A percentile compares a stretch with the other conserved stretches of the same genome.
Evolutionary conservation across 495 filamentous ascomycete genomes (phyloP).

Genomic region (Neurospora hispaniola): DNA sequence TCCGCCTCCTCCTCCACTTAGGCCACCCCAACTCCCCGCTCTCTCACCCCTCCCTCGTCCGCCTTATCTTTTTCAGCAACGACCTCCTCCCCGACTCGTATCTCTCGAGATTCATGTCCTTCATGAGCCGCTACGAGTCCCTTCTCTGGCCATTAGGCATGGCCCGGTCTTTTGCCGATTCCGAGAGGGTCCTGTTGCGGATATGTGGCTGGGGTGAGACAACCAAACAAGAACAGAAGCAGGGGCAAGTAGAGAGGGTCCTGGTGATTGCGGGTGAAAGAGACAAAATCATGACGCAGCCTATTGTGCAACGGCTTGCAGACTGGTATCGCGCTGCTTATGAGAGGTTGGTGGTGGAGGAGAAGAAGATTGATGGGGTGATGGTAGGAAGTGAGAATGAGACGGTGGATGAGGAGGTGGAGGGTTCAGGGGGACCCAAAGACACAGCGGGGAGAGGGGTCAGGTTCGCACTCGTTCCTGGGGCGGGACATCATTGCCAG

Average conservation of each 20-base stretch:
- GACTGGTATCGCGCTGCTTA: constrained; percentile 34
- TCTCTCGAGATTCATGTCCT: constrained; percentile 25
- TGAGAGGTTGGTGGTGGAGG: constrained; percentile 54
- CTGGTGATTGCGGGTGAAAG: constrained; percentile 30
- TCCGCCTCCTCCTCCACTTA: constrained; percentile 30
- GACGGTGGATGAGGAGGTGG: constrained; percentile 42
- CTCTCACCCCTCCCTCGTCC: constrained; percentile 30
- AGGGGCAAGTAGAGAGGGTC: too few species aligned
- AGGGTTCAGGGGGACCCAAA: constrained; percentile 8
- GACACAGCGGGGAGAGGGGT: constrained; percentile 20
- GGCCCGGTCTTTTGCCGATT: constrained; percentile 28
- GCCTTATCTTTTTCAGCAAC: constrained; percentile 36
- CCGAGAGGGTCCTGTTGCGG: constrained; percentile 21
- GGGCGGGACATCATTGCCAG: constrained; percentile 36
- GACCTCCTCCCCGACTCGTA: too few species aligned
- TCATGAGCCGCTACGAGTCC: constrained; percentile 32
- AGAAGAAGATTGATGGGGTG: constrained; percentile 72
- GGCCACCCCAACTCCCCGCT: constrained; percentile 39
- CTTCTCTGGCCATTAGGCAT: constrained; percentile 35
- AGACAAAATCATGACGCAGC: constrained; percentile 19
- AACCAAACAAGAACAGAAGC: background rate
- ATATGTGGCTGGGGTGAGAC: constrained; percentile 20
- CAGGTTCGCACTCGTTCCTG: constrained; percentile 22
- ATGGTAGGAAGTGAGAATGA: constrained; percentile 41
- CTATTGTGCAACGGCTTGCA: constrained; percentile 24